Conservation (phyloP, 257 asterid species). For the Gentiana dahurica region DNA sequence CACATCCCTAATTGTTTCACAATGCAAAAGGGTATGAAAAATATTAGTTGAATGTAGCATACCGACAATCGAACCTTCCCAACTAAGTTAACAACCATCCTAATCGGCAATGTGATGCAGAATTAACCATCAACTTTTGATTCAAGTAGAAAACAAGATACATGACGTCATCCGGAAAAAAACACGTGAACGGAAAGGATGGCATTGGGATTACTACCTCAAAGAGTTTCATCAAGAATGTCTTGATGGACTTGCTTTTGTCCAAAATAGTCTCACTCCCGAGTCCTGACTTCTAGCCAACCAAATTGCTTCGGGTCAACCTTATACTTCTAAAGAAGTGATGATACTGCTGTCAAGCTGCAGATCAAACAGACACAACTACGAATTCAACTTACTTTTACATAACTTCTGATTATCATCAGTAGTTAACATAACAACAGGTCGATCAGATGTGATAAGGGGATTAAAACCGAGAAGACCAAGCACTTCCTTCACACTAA, state of each 20-base stretch:
- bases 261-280: constrained; percentile 96
- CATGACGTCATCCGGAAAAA: too few relatives aligned
- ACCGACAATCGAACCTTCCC: background rate
- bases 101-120: too few relatives aligned
- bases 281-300: constrained; percentile 63
- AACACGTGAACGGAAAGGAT: too few relatives aligned
- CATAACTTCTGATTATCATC: too few relatives aligned
- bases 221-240: constrained; percentile 88
- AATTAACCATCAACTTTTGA: too few relatives aligned
- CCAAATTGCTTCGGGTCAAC: constrained; percentile 84
- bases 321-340: constrained; percentile 75
- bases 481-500: too few relatives aligned
- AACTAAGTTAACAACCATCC: too few relatives aligned
- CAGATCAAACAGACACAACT: constrained; percentile 9
- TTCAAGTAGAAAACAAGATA: too few relatives aligned
- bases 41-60: background rate
- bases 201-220: constrained; percentile 36
- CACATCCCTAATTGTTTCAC: constrained; percentile 46
- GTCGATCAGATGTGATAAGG: too few relatives aligned
- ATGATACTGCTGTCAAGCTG: constrained; percentile 89
- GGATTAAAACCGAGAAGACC: too few relatives aligned
- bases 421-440: too few relatives aligned
- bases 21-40: constrained; percentile 8
- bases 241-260: constrained; percentile 94
- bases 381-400: too few relatives aligned